phyloP scores from a whole-genome alignment of 352 stramenopile species.

The Phytophthora foliorum region DNA sequence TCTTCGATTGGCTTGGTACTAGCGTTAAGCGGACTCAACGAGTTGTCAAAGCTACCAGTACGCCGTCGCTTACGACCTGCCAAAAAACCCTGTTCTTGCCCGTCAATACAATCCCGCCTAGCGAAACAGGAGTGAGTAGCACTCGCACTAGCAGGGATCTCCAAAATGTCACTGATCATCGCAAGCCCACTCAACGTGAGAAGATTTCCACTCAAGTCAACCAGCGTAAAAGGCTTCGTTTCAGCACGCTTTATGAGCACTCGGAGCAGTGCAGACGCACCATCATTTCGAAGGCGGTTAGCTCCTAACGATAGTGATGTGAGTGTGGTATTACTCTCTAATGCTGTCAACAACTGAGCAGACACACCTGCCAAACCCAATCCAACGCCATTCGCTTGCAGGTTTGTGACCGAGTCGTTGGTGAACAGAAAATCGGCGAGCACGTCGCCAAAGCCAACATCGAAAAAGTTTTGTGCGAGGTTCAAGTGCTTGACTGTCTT shows the following conservation, averaged over 20 bases:
- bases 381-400: constrained; percentile 76
- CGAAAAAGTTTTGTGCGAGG: constrained; percentile 82
- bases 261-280: constrained; percentile 54
- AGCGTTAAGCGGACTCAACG: constrained; percentile 1
- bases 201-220: constrained; percentile 84
- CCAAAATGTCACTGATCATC: constrained; percentile 51
- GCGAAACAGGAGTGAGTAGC: not conserved
- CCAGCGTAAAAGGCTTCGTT: constrained; percentile 46
- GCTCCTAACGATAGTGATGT: constrained; percentile 64
- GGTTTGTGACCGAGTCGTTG: constrained; percentile 57
- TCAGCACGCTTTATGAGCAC: constrained; percentile 58
- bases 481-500: constrained; percentile 65
- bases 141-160: constrained; percentile 10
- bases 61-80: constrained; percentile 44
- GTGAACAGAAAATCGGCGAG: constrained; percentile 71
- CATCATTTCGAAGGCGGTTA: constrained; percentile 77
- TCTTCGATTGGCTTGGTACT: constrained; percentile 46
- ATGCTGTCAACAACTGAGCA: constrained; percentile 49
- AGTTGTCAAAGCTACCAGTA: constrained; percentile 18
- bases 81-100: constrained; percentile 2
- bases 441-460: constrained; percentile 68
- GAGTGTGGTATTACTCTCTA: constrained; percentile 61
- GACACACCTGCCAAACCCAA: constrained; percentile 64
- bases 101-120: constrained; percentile 1
- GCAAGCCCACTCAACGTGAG: constrained; percentile 62